Evolutionary conservation across 2,329 filamentous ascomycete species (phyloP), one percentile per base, ranked within the genome.

Genomic region (Sclerotinia sclerotiorum): DNA sequence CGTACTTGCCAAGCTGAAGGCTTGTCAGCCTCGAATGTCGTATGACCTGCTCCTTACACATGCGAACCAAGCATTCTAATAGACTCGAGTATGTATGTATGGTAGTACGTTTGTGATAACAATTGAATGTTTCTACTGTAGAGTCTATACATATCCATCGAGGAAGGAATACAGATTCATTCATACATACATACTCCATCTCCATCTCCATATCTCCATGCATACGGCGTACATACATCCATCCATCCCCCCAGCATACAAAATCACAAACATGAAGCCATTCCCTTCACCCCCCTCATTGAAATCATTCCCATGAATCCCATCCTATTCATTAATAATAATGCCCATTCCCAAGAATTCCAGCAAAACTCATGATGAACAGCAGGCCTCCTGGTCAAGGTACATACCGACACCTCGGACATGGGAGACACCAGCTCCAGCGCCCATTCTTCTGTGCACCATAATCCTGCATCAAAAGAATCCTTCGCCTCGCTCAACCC

Each of bases 371-470:
- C 46, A 24, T 17, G 42, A 60, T 60, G 42, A 29, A 48, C 58
- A 61, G 24, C 68, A 52, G 68, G 54, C 52, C 68, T 65, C 64
- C 54, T 58, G 55, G 64, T 62, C 69, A 24, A 17, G 27, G 39
- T 35, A 63, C 48, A 64, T 70, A 71, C 68, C 71, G 62, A 69
- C 55, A 67, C 70, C 71, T 61, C 52, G 67, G 65, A 56, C 68
- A 71, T 71, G 70, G 70, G 52, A 68, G 60, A 21, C 48, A 27
- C 32, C 60, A 52, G 7, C 46, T 62, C 44, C 44, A 35, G 29
- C 44, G 35, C 44, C 21, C 27, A 49, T 49, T 61, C 27, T n/a
- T 61, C 21, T 27, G 13, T 46, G 58, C 13, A 49, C 44, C 11
- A 48, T 35, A 19, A 15, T 49, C 58, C 58, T 62, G 58, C 58